Conservation (phyloP, 2,329 filamentous ascomycete species). For the Penicillium sclerotiorum region DNA sequence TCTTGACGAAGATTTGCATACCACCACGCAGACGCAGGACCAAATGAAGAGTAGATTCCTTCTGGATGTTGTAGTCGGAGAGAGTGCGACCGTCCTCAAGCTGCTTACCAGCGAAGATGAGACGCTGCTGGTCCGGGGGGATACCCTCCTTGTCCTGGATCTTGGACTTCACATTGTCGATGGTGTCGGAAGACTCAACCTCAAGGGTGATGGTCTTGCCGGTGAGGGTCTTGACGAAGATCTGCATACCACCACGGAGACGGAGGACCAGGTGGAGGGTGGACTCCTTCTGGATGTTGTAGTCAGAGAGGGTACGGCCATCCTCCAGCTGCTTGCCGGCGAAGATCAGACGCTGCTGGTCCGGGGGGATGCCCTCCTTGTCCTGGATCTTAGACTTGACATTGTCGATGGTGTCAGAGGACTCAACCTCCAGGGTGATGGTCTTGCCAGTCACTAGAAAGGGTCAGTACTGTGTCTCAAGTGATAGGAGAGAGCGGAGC, state of each 20-base stretch:
- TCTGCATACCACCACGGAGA: conserved; percentile 66
- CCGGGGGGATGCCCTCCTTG: conserved; percentile 62
- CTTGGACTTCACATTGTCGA: conserved; percentile 96
- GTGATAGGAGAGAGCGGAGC: neutral
- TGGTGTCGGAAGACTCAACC: conserved; percentile 76
- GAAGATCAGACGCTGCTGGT: conserved; percentile 62
- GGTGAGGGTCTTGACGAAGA: conserved; percentile 66
- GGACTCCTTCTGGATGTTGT: conserved; percentile 63
- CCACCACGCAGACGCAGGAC: conserved; percentile 87
- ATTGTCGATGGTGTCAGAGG: conserved; percentile 54
- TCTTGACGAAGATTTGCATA: conserved; percentile 63
- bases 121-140: conserved; percentile 90
- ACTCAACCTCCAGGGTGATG: conserved; percentile 57
- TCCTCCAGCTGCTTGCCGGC: conserved; percentile 62
- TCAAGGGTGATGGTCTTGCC: conserved; percentile 69
- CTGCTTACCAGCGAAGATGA: conserved; percentile 96
- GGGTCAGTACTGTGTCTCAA: conserved; percentile 27
- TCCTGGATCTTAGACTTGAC: conserved; percentile 63
- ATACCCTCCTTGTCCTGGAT: conserved; percentile 99
- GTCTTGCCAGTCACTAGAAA: conserved; percentile 62
- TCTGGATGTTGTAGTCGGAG: conserved; percentile 94
- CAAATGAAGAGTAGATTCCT: conserved; percentile 82
- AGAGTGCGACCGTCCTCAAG: conserved; percentile 91
- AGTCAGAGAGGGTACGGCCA: conserved; percentile 57
- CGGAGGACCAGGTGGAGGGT: conserved; percentile 76